A percentile compares a stretch with the other conserved stretches of the same genome.
Conservation (phyloP, 495 filamentous ascomycete genomes). For the Friedmanniomyces simplex region DNA sequence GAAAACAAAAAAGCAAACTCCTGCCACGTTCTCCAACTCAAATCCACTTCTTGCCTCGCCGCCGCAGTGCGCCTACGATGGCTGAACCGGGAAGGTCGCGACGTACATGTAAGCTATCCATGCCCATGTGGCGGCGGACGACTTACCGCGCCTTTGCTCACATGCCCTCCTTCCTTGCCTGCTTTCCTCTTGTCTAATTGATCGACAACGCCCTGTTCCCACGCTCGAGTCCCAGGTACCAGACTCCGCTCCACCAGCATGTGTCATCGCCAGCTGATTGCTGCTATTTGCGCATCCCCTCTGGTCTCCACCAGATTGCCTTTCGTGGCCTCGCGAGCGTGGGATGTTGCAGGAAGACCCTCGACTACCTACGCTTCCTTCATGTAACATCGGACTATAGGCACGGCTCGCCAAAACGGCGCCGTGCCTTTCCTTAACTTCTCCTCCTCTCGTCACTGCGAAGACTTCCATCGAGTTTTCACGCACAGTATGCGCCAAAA, state of each 20-base stretch:
- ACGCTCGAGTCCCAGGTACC: background rate
- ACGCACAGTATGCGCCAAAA: conserved; percentile 2
- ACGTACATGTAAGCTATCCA: background rate
- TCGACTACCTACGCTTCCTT: background rate
- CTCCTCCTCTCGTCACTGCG: background rate
- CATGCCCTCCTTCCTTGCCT: background rate
- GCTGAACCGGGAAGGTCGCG: background rate
- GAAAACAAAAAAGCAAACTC: no score
- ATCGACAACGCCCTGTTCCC: background rate
- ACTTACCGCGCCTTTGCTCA: background rate
- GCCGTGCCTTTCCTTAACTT: background rate
- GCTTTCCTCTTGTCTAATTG: conserved; percentile 8
- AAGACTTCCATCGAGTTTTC: background rate
- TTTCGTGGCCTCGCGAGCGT: conserved; percentile 8
- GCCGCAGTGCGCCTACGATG: background rate
- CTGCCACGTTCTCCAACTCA: background rate
- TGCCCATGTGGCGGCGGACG: background rate
- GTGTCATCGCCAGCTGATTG: conserved; percentile 4
- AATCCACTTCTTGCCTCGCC: background rate
- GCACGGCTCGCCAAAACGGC: background rate
- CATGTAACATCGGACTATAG: background rate
- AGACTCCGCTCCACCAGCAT: background rate
- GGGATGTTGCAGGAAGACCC: conserved; percentile 5
- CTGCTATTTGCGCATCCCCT: conserved; percentile 3
- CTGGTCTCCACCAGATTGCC: conserved; percentile 4